Conservation (phyloP, 176 grass and related monocot species). For the Triticum urartu region DNA sequence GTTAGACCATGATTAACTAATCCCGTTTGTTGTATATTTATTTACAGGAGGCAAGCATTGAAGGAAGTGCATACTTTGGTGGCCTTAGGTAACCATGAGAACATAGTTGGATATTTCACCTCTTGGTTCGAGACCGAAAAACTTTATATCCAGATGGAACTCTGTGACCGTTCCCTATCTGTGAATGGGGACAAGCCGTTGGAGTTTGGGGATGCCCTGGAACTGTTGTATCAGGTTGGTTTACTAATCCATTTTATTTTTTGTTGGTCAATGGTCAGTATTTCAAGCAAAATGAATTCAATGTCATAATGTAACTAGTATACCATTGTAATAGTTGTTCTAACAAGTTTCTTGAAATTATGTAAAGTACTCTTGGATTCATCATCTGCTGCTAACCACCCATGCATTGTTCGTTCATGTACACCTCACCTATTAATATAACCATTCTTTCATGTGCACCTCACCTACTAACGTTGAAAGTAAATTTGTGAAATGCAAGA, state of each 20-base stretch:
- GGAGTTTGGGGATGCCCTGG: constrained; percentile 59
- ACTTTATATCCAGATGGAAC: constrained; percentile 96
- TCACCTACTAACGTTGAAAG: constrained; percentile 28
- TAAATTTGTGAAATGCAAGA: constrained; percentile 49
- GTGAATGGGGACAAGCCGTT: constrained; percentile 38
- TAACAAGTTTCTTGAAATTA: constrained; percentile 19
- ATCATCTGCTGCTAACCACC: not conserved
- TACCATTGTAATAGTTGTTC: not conserved
- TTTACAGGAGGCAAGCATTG: constrained; percentile 67
- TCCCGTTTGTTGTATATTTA: constrained; percentile 33
- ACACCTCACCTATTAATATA: constrained; percentile 31
- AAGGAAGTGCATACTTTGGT: constrained; percentile 99
- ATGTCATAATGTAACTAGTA: not conserved
- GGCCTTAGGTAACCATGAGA: constrained; percentile 85
- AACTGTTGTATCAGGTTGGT: constrained; percentile 80
- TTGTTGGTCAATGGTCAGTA: constrained; percentile 12
- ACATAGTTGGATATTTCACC: constrained; percentile 88
- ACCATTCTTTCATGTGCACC: constrained; percentile 16
- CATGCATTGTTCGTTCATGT: not conserved
- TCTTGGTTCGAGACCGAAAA: constrained; percentile 96
- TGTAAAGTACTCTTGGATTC: not conserved
- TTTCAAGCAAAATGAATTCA: not conserved
- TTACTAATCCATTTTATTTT: constrained; percentile 8
- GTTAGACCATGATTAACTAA: constrained; percentile 21
- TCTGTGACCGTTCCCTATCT: constrained; percentile 65